A percentile compares a stretch with the other conserved stretches of the same genome.
Evolutionary conservation across 257 asterid species (phyloP).

Genomic region (Fraxinus pennsylvanica): DNA sequence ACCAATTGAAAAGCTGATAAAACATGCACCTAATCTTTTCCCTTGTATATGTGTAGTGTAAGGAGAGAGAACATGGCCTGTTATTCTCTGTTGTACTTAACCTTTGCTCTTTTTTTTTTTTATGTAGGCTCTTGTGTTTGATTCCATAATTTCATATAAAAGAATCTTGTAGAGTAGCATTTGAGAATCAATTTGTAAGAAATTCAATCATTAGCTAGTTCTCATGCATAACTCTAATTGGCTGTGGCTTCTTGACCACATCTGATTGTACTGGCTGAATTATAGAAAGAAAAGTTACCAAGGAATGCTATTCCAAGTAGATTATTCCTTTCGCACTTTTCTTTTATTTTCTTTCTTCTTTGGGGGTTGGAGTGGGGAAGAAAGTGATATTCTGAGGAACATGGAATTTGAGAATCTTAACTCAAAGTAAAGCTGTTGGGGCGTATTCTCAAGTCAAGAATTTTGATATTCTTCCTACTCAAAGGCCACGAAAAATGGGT

Average conservation of each 20-base stretch:
- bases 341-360: neutral
- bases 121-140: constrained; percentile 23
- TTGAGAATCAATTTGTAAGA: constrained; percentile 22
- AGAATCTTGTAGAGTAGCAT: constrained; percentile 24
- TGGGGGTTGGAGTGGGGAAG: constrained; percentile 22
- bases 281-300: constrained; percentile 39
- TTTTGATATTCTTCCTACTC: constrained; percentile 39
- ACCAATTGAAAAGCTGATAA: no score
- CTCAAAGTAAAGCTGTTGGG: constrained; percentile 41
- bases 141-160: constrained; percentile 7
- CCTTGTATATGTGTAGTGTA: constrained; percentile 6
- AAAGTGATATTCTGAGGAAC: constrained; percentile 43
- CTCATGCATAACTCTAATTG: constrained; percentile 10
- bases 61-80: constrained; percentile 23
- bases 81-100: constrained; percentile 34
- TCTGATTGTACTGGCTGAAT: constrained; percentile 13
- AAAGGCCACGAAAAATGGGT: constrained; percentile 57
- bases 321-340: neutral
- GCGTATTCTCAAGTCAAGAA: constrained; percentile 55
- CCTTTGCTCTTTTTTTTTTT: constrained; percentile 24
- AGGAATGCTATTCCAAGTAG: constrained; percentile 46
- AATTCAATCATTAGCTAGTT: constrained; percentile 34
- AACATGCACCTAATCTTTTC: neutral
- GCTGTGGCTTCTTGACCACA: constrained; percentile 24
- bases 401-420: constrained; percentile 50